These are phyloP conservation scores for Lentinula novae-zelandiae DNA, from an alignment of 1,284 basidiomycete species.

Conservation along the genomic window DNA sequence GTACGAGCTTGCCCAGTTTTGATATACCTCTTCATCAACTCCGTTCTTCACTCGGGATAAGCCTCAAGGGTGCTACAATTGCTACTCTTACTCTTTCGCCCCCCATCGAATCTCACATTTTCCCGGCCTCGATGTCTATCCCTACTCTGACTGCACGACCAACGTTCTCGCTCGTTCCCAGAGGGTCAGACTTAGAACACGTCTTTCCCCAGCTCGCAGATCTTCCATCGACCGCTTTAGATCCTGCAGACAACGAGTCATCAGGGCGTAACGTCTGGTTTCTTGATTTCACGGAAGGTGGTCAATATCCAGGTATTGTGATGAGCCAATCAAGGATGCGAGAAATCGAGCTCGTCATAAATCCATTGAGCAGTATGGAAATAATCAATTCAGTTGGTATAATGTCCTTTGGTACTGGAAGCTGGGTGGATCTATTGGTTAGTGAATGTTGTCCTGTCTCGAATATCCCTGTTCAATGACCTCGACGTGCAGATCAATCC, in stretches of 20 bases:
- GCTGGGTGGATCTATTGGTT: constrained; percentile 72
- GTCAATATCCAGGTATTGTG: constrained; percentile 52
- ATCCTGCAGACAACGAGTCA: constrained; percentile 16
- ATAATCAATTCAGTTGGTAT: constrained; percentile 38
- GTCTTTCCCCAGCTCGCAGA: constrained; percentile 43
- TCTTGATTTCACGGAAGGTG: constrained; percentile 65
- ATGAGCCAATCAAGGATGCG: constrained; percentile 69
- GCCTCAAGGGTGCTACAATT: constrained; percentile 46
- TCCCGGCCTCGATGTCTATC: constrained; percentile 38
- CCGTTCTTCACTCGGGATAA: constrained; percentile 38
- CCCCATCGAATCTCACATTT: constrained; percentile 33
- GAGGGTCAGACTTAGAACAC: constrained; percentile 43
- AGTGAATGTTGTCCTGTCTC: constrained; percentile 21
- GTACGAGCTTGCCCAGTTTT: constrained; percentile 32
- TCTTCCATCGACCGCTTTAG: constrained; percentile 21
- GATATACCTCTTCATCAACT: constrained; percentile 53
- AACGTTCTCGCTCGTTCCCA: constrained; percentile 38
- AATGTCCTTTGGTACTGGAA: constrained; percentile 49
- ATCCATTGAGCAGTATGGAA: constrained; percentile 48
- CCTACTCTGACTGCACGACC: constrained; percentile 40
- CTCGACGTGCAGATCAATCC: constrained; percentile 40
- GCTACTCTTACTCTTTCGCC: constrained; percentile 54
- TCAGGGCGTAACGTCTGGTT: constrained; percentile 50
- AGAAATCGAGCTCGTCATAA: constrained; percentile 59
- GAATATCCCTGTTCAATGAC: background rate